Conservation (phyloP, 768 basidiomycete genomes). For the Sistotremastrum suecicum region DNA sequence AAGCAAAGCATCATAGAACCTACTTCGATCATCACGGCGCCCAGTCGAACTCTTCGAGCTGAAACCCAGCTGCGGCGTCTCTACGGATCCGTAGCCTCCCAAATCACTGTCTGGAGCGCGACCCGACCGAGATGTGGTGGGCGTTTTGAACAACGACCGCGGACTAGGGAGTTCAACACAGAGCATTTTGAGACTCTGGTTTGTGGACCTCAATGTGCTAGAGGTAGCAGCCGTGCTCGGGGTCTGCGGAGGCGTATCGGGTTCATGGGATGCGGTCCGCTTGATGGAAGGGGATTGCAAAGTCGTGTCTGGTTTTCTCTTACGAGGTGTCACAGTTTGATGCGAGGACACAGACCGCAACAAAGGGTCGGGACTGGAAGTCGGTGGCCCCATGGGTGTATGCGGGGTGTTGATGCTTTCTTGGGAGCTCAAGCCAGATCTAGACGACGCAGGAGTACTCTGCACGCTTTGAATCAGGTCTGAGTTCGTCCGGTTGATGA, state of each 20-base stretch:
- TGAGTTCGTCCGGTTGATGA: conserved; percentile 41
- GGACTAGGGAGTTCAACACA: too few species aligned
- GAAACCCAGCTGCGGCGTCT: conserved; percentile 35
- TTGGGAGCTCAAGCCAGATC: conserved; percentile 2
- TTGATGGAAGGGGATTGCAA: conserved; percentile 52
- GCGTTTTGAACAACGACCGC: conserved; percentile 11
- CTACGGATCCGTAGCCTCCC: conserved; percentile 20
- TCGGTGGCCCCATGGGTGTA: conserved; percentile 8
- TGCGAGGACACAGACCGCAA: conserved; percentile 22
- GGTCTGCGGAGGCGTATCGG: conserved; percentile 5
- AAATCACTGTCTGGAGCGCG: conserved; percentile 15
- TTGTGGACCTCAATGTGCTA: conserved; percentile 14
- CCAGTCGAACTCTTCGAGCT: conserved; percentile 28
- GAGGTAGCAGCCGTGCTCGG: conserved; percentile 7
- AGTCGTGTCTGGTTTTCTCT: conserved; percentile 50
- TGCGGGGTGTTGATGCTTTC: conserved; percentile 6
- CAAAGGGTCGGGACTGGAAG: conserved; percentile 44
- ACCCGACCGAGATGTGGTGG: conserved; percentile 8
- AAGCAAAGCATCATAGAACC: conserved; percentile 7
- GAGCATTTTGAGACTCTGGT: too few species aligned
- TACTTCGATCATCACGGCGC: conserved; percentile 66
- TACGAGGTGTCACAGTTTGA: conserved; percentile 41
- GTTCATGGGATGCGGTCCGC: conserved; percentile 26
- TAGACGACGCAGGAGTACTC: background rate
- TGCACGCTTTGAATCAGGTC: conserved; percentile 21